Conservation (phyloP, 2,329 filamentous ascomycete genomes). For the Aspergillus uvarum region DNA sequence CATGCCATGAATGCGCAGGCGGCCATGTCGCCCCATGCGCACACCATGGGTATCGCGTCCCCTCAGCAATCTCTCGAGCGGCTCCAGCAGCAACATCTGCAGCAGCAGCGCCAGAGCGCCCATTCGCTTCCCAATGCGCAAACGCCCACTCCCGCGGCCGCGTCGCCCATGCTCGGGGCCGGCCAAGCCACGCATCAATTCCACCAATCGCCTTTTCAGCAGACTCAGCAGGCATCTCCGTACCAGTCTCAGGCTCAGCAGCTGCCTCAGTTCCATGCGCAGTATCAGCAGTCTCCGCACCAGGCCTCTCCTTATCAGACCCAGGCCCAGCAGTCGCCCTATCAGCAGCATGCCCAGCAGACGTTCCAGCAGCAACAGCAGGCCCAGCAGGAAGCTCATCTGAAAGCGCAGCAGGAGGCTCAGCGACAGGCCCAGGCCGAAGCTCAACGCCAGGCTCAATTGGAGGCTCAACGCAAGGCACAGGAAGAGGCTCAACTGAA, state of each 20-base stretch:
- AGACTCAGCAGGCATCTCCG: conserved; percentile 8
- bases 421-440: conserved; percentile 10
- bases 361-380: conserved; percentile 17
- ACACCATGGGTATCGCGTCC: conserved; percentile 31
- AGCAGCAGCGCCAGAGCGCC: conserved; percentile 26
- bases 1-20: conserved; percentile 30
- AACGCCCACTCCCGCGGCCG: conserved; percentile 15
- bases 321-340: conserved; percentile 17
- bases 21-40: conserved; percentile 29
- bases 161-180: conserved; percentile 21
- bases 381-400: conserved; percentile 16
- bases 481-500: conserved; percentile 1
- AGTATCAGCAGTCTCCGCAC: conserved; percentile 21
- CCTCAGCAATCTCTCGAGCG: conserved; percentile 34
- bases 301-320: conserved; percentile 17
- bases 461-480: background rate
- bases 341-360: conserved; percentile 18
- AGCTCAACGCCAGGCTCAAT: conserved; percentile 3
- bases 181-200: conserved; percentile 18
- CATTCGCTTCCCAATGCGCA: conserved; percentile 16
- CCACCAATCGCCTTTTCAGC: conserved; percentile 9
- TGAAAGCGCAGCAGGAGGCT: conserved; percentile 17
- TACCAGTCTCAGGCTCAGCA: conserved; percentile 13
- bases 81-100: conserved; percentile 30
- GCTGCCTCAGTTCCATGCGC: conserved; percentile 13